A percentile compares a stretch with the other conserved stretches of the same genome.
Conservation (phyloP, 257 asterid species). For the Nicotiana otophora region DNA sequence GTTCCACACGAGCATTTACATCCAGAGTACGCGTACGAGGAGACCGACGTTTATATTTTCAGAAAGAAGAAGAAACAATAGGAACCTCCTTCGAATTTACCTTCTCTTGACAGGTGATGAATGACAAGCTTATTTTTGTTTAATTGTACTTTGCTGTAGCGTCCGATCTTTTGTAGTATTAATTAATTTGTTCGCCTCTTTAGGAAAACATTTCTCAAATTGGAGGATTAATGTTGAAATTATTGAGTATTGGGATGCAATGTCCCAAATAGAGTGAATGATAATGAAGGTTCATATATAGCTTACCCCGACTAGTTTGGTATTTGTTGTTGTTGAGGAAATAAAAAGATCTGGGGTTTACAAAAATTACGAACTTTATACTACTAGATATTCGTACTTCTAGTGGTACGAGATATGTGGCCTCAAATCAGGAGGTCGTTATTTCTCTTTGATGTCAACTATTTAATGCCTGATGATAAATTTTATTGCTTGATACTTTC, state of each 20-base stretch:
- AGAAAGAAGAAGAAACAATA: slow-evolving; percentile 16
- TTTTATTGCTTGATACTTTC: not conserved
- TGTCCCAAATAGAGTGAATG: not conserved
- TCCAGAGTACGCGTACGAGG: slow-evolving; percentile 81
- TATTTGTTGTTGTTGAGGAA: not conserved
- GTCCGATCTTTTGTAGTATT: not conserved
- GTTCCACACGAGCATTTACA: slow-evolving; percentile 86
- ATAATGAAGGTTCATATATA: not conserved
- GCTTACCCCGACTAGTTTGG: not conserved
- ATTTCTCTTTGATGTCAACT: not conserved
- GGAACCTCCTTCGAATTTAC: not conserved
- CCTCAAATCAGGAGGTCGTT: not conserved
- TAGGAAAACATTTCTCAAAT: not conserved
- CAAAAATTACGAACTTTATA: not conserved
- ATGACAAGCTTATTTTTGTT: not conserved
- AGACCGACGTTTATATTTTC: slow-evolving; percentile 66
- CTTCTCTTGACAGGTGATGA: not conserved
- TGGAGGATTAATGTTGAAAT: not conserved
- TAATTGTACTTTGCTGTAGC: not conserved
- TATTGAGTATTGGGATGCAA: not conserved
- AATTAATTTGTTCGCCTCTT: not conserved
- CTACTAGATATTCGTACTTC: not conserved
- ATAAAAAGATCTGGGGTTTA: not conserved
- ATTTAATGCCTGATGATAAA: not conserved
- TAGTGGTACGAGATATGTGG: not conserved